Conservation (phyloP, 257 asterid genomes). For the Coffea canephora region DNA sequence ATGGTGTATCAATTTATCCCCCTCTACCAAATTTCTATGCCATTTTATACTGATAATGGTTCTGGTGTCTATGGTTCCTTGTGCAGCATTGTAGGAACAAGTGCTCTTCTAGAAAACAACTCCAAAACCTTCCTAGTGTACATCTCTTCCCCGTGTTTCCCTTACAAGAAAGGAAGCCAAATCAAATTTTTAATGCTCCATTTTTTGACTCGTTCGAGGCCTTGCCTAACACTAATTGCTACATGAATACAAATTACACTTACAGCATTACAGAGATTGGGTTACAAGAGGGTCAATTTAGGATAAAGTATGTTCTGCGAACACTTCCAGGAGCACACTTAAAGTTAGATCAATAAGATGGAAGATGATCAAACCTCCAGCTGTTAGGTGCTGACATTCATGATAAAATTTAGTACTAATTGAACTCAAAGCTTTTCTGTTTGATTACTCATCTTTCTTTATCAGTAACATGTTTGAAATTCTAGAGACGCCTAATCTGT, state of each 20-base stretch:
- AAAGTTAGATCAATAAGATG: too few relatives aligned
- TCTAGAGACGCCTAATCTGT: too few relatives aligned
- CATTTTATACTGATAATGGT: neutral
- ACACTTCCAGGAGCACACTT: too few relatives aligned
- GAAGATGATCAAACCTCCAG: too few relatives aligned
- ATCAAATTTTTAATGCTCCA: neutral
- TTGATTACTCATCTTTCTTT: too few relatives aligned
- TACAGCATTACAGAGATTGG: neutral
- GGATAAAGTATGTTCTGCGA: too few relatives aligned
- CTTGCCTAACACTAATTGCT: neutral
- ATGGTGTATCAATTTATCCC: neutral
- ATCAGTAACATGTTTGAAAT: too few relatives aligned
- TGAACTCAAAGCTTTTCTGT: too few relatives aligned
- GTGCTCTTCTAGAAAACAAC: constrained; percentile 59
- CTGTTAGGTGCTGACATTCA: too few relatives aligned
- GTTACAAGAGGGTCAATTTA: too few relatives aligned
- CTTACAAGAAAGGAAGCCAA: constrained; percentile 25
- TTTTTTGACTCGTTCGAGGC: neutral
- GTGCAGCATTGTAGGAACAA: constrained; percentile 26
- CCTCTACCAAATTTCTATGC: neutral
- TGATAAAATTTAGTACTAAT: too few relatives aligned
- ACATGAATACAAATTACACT: neutral
- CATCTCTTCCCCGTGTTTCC: constrained; percentile 22
- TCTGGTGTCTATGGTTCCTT: constrained; percentile 13
- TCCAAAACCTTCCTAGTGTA: constrained; percentile 5